Conservation (phyloP, 257 asterid species). For the Nicotiana tabacum region DNA sequence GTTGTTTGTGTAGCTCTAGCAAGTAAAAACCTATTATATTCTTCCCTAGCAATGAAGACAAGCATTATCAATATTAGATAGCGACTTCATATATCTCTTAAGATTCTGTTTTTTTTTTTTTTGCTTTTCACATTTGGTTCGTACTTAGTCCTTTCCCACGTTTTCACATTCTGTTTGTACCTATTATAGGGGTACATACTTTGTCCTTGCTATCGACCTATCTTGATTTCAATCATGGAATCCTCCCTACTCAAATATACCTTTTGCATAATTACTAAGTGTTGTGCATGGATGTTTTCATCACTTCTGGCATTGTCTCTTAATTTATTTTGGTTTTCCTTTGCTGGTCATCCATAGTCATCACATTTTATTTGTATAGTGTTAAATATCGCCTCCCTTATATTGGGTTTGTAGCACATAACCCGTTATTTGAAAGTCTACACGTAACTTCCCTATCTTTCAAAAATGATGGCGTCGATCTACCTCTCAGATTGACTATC, state of each 20-base stretch:
- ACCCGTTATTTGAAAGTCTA: background rate
- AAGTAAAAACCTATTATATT: background rate
- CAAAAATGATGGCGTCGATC: background rate
- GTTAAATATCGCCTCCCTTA: background rate
- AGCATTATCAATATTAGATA: background rate
- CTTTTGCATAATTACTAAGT: background rate
- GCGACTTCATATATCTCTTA: background rate
- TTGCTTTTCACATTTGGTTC: background rate
- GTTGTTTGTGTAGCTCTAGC: background rate
- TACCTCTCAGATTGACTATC: too few species aligned
- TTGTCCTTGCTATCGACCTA: too few species aligned
- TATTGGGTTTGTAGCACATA: background rate
- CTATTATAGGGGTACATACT: too few species aligned
- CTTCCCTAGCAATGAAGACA: background rate
- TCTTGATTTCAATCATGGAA: background rate
- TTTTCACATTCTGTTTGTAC: background rate
- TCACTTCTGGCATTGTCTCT: too few species aligned
- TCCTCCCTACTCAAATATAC: background rate
- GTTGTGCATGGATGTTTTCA: too few species aligned
- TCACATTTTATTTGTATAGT: background rate
- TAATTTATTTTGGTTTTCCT: too few species aligned
- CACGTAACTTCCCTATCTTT: background rate
- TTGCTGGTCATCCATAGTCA: too few species aligned
- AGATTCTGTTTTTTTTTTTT: background rate
- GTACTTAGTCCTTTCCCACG: background rate